phyloP scores from a whole-genome alignment of 306 rosid species.

The Hippophae rhamnoides region DNA sequence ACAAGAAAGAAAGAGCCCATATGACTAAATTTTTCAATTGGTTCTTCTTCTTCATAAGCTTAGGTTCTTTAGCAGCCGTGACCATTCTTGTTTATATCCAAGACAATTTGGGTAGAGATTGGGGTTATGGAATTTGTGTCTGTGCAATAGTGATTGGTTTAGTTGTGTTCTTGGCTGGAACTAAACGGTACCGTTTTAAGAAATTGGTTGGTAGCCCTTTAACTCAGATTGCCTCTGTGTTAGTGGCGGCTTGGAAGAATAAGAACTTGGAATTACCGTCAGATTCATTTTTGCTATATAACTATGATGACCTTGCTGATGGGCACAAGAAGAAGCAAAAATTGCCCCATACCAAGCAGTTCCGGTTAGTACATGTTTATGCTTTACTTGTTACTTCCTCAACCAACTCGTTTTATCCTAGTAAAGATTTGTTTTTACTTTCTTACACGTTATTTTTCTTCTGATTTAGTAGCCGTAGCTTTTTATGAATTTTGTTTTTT shows the following conservation, averaged over 20 bases:
- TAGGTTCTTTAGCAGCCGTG: constrained; percentile 61
- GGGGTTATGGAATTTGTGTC: constrained; percentile 87
- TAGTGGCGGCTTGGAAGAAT: constrained; percentile 61
- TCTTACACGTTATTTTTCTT: no score
- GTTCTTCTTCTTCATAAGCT: constrained; percentile 81
- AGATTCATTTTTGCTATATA: constrained; percentile 33
- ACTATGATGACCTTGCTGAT: constrained; percentile 32
- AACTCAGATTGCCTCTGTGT: constrained; percentile 59
- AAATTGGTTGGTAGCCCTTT: constrained; percentile 71
- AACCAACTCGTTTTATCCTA: no score
- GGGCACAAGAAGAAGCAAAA: constrained; percentile 36
- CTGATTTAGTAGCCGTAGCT: no score
- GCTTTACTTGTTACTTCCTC: no score
- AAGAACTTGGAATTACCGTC: constrained; percentile 46
- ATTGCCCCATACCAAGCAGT: constrained; percentile 55
- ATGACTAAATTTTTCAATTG: constrained; percentile 67
- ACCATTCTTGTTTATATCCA: constrained; percentile 65
- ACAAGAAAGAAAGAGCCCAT: constrained; percentile 36
- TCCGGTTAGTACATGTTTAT: constrained; percentile 30
- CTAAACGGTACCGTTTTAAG: constrained; percentile 60
- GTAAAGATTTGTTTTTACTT: no score
- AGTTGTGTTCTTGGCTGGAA: constrained; percentile 50
- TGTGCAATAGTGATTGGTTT: constrained; percentile 41
- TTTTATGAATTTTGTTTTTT: no score
- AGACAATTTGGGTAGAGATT: constrained; percentile 55